These are phyloP conservation scores for Aquilaria sinensis DNA, from an alignment of 345 rosid genomes.

Conservation along the genomic window DNA sequence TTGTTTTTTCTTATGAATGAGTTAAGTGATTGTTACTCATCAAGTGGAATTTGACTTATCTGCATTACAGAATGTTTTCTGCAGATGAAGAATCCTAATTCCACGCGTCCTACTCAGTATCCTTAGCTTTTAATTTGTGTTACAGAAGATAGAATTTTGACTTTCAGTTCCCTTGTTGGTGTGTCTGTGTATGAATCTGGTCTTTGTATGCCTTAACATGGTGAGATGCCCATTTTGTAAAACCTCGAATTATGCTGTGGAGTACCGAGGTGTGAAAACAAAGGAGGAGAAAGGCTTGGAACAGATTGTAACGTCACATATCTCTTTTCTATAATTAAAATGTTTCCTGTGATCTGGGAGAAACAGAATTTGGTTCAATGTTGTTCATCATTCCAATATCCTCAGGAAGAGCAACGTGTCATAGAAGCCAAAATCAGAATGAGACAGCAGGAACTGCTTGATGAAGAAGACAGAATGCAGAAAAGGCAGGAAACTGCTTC, in stretches of 20 bases:
- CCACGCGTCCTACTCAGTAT: conserved; percentile 96
- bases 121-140: conserved; percentile 32
- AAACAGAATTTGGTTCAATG: neutral
- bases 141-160: conserved; percentile 2
- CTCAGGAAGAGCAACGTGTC: conserved; percentile 94
- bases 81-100: conserved; percentile 97
- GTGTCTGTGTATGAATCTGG: conserved; percentile 1
- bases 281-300: conserved; percentile 97
- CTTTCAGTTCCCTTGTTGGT: conserved; percentile 1
- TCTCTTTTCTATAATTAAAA: neutral
- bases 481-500: conserved; percentile 68
- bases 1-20: conserved; percentile 3
- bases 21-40: conserved; percentile 1
- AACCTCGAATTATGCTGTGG: conserved; percentile 93
- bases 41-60: conserved; percentile 13
- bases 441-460: conserved; percentile 80
- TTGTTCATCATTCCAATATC: conserved; percentile 1
- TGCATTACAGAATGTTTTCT: conserved; percentile 86
- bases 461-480: conserved; percentile 82
- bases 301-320: conserved; percentile 63
- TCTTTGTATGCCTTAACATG: conserved; percentile 45
- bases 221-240: conserved; percentile 96
- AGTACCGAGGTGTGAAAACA: conserved; percentile 83
- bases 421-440: conserved; percentile 95
- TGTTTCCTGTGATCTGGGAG: neutral